Percentiles rank a stretch among this genome's conserved stretches.
These are phyloP conservation scores for Nasturtium officinale DNA, from an alignment of 345 rosid genomes.

Conservation along the genomic window DNA sequence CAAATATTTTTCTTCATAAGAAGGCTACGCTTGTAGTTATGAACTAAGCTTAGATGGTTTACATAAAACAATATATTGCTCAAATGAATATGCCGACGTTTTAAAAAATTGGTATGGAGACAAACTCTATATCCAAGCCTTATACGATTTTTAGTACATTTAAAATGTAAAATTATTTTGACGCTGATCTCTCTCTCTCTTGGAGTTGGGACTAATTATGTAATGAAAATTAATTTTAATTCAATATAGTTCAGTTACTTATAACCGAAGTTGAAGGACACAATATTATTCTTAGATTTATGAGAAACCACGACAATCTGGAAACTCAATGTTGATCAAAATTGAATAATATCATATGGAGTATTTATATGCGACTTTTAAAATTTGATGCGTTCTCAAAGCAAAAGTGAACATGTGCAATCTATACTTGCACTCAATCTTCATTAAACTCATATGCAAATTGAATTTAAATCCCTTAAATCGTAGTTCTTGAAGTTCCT, in stretches of 20 bases:
- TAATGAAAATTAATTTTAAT: background rate
- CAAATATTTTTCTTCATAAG: conserved; percentile 8
- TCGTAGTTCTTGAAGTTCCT: background rate
- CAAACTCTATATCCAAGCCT: background rate
- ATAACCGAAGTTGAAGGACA: background rate
- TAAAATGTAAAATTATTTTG: background rate
- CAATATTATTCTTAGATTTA: background rate
- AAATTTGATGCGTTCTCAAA: background rate
- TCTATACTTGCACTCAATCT: background rate
- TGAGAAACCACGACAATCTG: background rate
- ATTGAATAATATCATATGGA: background rate
- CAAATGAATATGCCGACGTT: background rate
- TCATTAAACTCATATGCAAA: conserved; percentile 20
- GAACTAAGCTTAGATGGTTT: too few species aligned
- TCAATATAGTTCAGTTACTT: background rate
- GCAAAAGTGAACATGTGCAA: background rate
- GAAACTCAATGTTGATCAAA: background rate
- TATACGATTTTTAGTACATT: background rate
- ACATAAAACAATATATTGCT: too few species aligned
- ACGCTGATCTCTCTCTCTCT: background rate
- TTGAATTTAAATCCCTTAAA: background rate
- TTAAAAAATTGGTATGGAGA: background rate
- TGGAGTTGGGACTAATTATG: background rate
- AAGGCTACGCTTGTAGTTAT: conserved; percentile 1
- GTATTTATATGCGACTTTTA: background rate